Percentiles rank a stretch among this genome's conserved stretches.
Evolutionary conservation across 2,329 filamentous ascomycete genomes (phyloP).

Genomic region (Neofusicoccum kwambonambiense): DNA sequence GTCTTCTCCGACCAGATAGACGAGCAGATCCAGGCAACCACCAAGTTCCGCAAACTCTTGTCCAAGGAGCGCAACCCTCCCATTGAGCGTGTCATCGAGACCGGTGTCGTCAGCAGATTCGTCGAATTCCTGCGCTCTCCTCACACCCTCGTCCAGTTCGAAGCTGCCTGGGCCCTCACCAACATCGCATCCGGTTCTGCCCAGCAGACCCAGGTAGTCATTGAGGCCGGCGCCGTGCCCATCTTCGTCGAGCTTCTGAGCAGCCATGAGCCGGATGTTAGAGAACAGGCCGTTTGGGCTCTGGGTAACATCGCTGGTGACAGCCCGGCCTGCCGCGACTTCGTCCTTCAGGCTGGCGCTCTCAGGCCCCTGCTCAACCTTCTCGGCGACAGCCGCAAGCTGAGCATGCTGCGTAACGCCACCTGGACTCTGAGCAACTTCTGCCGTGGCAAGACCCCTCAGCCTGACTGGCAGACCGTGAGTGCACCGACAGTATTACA

Average conservation of each 20-base stretch:
- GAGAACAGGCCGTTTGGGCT: slow-evolving; percentile 98
- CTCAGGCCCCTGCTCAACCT: slow-evolving; percentile 86
- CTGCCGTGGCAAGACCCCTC: slow-evolving; percentile 98
- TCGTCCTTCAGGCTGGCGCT: slow-evolving; percentile 87
- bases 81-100: slow-evolving; percentile 99
- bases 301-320: slow-evolving; percentile 98
- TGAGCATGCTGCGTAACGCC: slow-evolving; percentile 98
- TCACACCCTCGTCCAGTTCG: slow-evolving; percentile 97
- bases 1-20: slow-evolving; percentile 99
- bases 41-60: slow-evolving; percentile 95
- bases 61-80: slow-evolving; percentile 99
- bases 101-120: slow-evolving; percentile 93
- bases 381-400: slow-evolving; percentile 94
- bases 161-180: slow-evolving; percentile 97
- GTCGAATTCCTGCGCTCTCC: slow-evolving; percentile 98
- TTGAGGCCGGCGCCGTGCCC: slow-evolving; percentile 94
- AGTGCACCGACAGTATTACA: slow-evolving; percentile 39
- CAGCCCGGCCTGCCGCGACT: slow-evolving; percentile 95
- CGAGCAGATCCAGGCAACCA: slow-evolving; percentile 93
- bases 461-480: slow-evolving; percentile 96
- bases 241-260: slow-evolving; percentile 96
- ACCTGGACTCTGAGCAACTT: slow-evolving; percentile 99
- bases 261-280: slow-evolving; percentile 95
- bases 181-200: slow-evolving; percentile 98
- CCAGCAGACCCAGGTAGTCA: slow-evolving; percentile 96